Evolutionary conservation across 306 rosid genomes (phyloP), one percentile per base, ranked within the genome.

Genomic region (Urtica urens): DNA sequence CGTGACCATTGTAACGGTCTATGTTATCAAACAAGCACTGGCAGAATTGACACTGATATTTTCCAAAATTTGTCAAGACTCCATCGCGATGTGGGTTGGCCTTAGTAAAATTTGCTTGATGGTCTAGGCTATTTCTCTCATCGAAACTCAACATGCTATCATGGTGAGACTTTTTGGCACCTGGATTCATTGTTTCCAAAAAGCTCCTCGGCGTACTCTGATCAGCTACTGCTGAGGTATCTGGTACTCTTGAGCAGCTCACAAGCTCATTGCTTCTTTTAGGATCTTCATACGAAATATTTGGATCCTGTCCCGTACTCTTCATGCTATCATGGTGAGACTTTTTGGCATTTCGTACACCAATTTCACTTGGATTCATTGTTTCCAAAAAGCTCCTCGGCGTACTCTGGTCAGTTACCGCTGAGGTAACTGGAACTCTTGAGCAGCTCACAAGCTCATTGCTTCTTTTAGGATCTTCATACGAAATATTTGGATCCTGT

Each of bases 231-330:
- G 45, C 37, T 45, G 71, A 58, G 33, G 49, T 54, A 33, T 28
- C 9, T 30, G 58, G 69, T 38, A 34, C 35, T 20, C 15, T 52
- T 29, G 44, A 67, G 60, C 55, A 43, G 58, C 65, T 60, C 40
- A 62, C 55, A 47, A 50, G 61, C 68, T 43, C 77, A 65, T 51
- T 51, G 55, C 52, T 46, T 58, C 65, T 64, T 55, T 50, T 51
- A 18, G 41, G 76, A 51, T 46, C 64, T 27, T 64, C 46, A 50
- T 70, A 68, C 47, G 17, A 57, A 33, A 15, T 46, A 59, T 46
- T 70, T 38, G 68, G 64, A 57, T 18, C 62, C 73, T 70, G 72
- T 57, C 42, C 66, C 49, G 44, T 29, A n/a, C n/a, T n/a, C n/a
- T n/a, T n/a, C n/a, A n/a, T n/a, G n/a, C n/a, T n/a, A n/a, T n/a